Base-by-base conservation (phyloP, 306 rosid genomes). In the Casuarina cunninghamiana region DNA sequence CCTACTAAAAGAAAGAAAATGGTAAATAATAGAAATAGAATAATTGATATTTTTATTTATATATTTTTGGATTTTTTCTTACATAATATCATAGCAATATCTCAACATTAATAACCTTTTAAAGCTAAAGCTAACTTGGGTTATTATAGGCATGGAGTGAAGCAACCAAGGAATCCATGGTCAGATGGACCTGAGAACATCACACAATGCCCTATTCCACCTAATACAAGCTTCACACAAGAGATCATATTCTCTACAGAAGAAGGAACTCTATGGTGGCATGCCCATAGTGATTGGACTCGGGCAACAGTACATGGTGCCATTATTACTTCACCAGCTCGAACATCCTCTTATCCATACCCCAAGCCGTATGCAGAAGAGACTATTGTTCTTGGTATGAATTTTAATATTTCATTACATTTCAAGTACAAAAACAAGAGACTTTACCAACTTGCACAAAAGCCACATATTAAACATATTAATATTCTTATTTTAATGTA, bases 231-330 rank as follows among this genome's bases (percentile, higher is more conserved):
- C 12, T 67, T 67, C 71, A 67, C 71, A 0, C 42, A 67, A 3
- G 49, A 67, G 17, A 32, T 67, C 10, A 16, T 67, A 67, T 46
- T 67, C 17, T 41, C 50, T 67, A 16, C 50, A 0, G 71, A 67
- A 67, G 71, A 67, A 42, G 71, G 71, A 42, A 67, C 71, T 7
- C 2, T 67, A 16, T 67, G 44, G 46, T 67, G 71, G 71, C 71
- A 67, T 42, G 71, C 71, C 13, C 71, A 67, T 4, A 67, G 71
- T 9, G 71, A 67, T 41, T 67, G 71, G 71, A 42, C 71, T 3
- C 43, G 71, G 2, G 46, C 71, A 9, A 41, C 71, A 1, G 50
- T 67, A 1, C 71, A 67, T 8, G 71, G 71, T 9, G 71, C 71
- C 10, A 6, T 67, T 2, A 46, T 67, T 43, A 9, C 42, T 16